These are phyloP conservation scores for Malania oleifera DNA, from an alignment of 164 flowering plant species.

Conservation along the genomic window DNA sequence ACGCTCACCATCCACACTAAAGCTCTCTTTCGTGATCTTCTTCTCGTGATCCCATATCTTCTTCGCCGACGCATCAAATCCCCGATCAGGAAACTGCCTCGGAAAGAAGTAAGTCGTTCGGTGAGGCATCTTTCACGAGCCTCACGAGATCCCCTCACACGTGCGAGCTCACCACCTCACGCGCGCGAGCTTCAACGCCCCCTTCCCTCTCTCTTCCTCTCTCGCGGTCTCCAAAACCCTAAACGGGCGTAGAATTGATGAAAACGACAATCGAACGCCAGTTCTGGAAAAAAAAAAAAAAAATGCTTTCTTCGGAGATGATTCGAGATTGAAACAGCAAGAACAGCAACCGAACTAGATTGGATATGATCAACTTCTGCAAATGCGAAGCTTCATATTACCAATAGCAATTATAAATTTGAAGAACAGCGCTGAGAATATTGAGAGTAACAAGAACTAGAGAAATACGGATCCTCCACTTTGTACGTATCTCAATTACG, in stretches of 20 bases:
- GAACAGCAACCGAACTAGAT: too few relatives aligned
- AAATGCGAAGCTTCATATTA: too few relatives aligned
- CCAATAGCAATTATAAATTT: too few relatives aligned
- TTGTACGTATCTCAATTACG: too few relatives aligned
- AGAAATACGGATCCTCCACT: too few relatives aligned
- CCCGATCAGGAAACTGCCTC: constrained; percentile 56
- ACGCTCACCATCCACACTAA: constrained; percentile 28
- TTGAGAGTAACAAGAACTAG: too few relatives aligned
- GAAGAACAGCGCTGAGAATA: too few relatives aligned
- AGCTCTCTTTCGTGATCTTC: constrained; percentile 16
- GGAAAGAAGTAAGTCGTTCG: constrained; percentile 72
- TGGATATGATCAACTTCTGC: too few relatives aligned
- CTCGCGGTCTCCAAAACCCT: neutral
- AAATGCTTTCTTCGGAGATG: too few relatives aligned
- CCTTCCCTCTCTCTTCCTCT: neutral
- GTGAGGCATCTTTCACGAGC: constrained; percentile 65
- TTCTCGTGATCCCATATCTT: constrained; percentile 52
- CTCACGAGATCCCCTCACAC: constrained; percentile 7
- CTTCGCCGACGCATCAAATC: constrained; percentile 27
- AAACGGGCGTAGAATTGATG: constrained; percentile 5
- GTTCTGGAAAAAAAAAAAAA: too few relatives aligned
- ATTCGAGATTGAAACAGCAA: too few relatives aligned
- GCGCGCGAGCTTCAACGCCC: neutral
- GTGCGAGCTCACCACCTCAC: neutral
- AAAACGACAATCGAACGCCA: too few relatives aligned